Conservation (phyloP, 495 filamentous ascomycete species). For the Melanomma pulvis-pyrius region DNA sequence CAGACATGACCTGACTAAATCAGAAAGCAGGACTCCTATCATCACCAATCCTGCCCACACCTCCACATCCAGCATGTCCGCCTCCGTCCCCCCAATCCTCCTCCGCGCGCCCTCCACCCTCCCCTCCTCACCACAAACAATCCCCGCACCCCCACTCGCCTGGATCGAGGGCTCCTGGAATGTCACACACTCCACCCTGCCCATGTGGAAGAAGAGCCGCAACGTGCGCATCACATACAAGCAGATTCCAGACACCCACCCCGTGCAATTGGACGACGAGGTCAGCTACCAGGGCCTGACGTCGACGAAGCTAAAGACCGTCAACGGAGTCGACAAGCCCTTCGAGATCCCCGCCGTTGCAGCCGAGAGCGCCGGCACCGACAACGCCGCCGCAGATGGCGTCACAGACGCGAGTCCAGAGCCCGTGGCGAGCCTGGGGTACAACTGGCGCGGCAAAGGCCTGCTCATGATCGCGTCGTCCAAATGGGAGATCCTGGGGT, state of each 20-base stretch:
- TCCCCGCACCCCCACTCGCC: slow-evolving; percentile 53
- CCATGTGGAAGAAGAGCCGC: slow-evolving; percentile 70
- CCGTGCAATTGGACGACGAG: slow-evolving; percentile 62
- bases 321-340: slow-evolving; percentile 67
- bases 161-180: slow-evolving; percentile 72
- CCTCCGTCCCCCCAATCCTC: slow-evolving; percentile 2
- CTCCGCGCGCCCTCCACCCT: slow-evolving; percentile 27
- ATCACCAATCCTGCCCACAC: background rate
- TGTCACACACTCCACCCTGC: slow-evolving; percentile 75
- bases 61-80: background rate
- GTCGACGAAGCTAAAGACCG: slow-evolving; percentile 55
- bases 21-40: background rate
- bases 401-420: background rate
- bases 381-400: background rate
- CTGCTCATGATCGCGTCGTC: slow-evolving; percentile 64
- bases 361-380: background rate
- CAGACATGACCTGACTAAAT: background rate
- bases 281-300: slow-evolving; percentile 63
- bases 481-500: slow-evolving; percentile 77
- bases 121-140: slow-evolving; percentile 37
- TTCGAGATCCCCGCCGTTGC: background rate
- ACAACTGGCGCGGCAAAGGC: slow-evolving; percentile 74
- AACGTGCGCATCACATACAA: slow-evolving; percentile 78
- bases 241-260: slow-evolving; percentile 34
- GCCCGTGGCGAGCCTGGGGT: slow-evolving; percentile 43